Conservation (phyloP, 139 green algal genomes). For the Dunaliella sp. region DNA sequence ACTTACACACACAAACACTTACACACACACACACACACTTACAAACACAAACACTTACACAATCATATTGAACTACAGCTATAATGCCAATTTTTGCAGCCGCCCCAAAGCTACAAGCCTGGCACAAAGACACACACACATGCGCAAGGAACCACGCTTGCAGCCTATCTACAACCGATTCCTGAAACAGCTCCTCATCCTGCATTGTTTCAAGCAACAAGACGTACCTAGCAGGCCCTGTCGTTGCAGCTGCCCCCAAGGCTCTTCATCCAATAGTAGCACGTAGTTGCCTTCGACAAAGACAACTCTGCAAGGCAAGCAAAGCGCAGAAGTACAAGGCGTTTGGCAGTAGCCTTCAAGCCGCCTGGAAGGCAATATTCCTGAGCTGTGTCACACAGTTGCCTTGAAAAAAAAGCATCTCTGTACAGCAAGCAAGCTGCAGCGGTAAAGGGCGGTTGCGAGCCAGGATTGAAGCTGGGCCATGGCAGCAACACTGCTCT, state of each 20-base stretch:
- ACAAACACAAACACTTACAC: too few relatives aligned
- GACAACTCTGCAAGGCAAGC: constrained; percentile 42
- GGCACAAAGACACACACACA: neutral
- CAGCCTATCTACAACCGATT: constrained; percentile 65
- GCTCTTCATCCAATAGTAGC: constrained; percentile 64
- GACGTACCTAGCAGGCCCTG: neutral
- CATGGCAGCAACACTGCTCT: too few relatives aligned
- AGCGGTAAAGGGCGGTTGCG: too few relatives aligned
- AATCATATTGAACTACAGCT: neutral
- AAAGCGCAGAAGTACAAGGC: neutral
- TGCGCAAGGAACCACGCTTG: constrained; percentile 16
- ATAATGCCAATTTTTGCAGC: neutral
- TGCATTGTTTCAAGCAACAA: constrained; percentile 73
- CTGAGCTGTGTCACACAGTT: too few relatives aligned
- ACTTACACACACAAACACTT: too few relatives aligned
- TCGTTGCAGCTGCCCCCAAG: constrained; percentile 50
- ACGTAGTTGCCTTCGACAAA: constrained; percentile 91
- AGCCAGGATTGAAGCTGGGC: too few relatives aligned
- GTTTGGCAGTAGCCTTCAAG: neutral
- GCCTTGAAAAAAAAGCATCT: neutral
- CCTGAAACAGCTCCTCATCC: constrained; percentile 69
- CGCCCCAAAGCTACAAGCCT: neutral
- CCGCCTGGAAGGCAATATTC: neutral
- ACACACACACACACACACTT: too few relatives aligned
- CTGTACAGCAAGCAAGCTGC: neutral